A percentile compares a stretch with the other conserved stretches of the same genome.
These are phyloP conservation scores for Fagus sylvatica DNA, from an alignment of 306 rosid genomes.

Conservation along the genomic window DNA sequence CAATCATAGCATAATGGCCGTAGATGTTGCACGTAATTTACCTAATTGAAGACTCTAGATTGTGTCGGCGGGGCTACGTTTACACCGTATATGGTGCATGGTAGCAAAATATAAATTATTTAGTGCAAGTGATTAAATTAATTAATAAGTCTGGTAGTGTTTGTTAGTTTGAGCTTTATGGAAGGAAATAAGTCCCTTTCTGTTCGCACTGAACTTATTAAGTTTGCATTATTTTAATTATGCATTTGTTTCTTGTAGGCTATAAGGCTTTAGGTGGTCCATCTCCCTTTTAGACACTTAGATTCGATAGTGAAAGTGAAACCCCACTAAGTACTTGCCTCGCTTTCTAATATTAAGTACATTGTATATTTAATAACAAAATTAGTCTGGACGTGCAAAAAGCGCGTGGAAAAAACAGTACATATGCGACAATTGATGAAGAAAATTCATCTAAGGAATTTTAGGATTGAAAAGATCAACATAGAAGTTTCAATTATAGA, in stretches of 20 bases:
- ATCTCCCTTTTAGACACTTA: constrained; percentile 36
- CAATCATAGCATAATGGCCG: not conserved
- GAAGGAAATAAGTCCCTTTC: constrained; percentile 30
- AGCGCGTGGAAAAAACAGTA: not conserved
- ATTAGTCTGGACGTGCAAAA: constrained; percentile 9
- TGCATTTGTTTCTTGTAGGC: constrained; percentile 35
- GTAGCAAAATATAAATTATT: constrained; percentile 1
- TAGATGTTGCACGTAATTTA: constrained; percentile 2
- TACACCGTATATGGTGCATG: not conserved
- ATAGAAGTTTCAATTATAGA: not conserved
- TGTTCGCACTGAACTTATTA: constrained; percentile 18
- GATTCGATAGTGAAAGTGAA: constrained; percentile 66
- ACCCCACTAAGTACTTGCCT: constrained; percentile 42
- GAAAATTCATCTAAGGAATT: not conserved
- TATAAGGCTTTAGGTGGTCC: constrained; percentile 46
- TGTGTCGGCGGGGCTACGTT: constrained; percentile 10
- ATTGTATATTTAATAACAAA: constrained; percentile 15
- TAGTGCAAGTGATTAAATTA: constrained; percentile 10
- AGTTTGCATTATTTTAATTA: constrained; percentile 26
- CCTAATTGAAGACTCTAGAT: constrained; percentile 11
- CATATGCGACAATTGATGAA: not conserved
- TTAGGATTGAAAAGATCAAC: not conserved
- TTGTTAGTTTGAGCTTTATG: constrained; percentile 26
- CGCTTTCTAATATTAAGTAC: constrained; percentile 17
- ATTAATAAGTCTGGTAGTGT: not conserved